Evolutionary conservation across 768 basidiomycete genomes (phyloP), one percentile per base, ranked within the genome.

Genomic region (Hygrophoropsis aurantiaca): DNA sequence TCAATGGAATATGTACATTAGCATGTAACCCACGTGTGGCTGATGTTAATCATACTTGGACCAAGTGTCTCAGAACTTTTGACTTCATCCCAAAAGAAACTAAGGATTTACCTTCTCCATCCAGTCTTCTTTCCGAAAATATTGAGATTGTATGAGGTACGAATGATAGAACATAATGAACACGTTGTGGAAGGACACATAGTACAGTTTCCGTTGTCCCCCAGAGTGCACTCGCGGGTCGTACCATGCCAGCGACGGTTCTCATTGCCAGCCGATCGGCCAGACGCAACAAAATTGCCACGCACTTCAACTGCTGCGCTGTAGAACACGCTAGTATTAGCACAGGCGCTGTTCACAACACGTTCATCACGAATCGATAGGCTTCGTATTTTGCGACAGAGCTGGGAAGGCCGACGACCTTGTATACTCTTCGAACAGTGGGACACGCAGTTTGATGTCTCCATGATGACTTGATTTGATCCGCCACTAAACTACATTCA

Each of bases 161-260:
- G 73, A 43, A 86, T 69, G 56, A 87, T 86, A 40, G 68, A 74
- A 53, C 85, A 87, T 35, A 87, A 67, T 1, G 82, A 77, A 53
- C 85, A 87, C 11, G 71, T 76, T 2, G 69, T 37, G 8, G 80
- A 77, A n/a, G 74, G 57, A 58, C 85, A 87, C 19, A 59, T 49
- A 37, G 68, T 68, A 2, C 74, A 70, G 30, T 80, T 73, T 5
- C 84, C 82, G 23, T 74, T 78, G 56, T 86, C 82, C 7, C 84
- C 84, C 2, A 87, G 61, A 37, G 73, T 78, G 62, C 85, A 87
- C 40, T 79, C 73, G 15, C 85, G 72, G 27, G 75, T 74, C 10
- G 85, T 87, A 16, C 86, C 85, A 59, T 87, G 85, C 84, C 84
- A 87, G 18, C 85, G 78, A 24, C 85, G 79, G 53, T 85, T 84